Conservation (phyloP, 345 rosid species). For the Murraya paniculata region DNA sequence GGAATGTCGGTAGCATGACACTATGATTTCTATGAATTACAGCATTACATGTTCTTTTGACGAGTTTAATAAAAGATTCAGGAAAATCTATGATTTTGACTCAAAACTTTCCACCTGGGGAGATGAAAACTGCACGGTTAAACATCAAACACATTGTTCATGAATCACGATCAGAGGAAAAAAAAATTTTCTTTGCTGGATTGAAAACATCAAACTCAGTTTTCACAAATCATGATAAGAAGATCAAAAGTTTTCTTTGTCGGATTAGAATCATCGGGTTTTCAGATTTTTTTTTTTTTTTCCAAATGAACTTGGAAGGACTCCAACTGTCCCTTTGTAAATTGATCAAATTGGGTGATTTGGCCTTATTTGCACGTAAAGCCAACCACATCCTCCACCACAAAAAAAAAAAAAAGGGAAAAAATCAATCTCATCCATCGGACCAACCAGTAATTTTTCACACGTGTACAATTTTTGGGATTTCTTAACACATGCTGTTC, state of each 20-base stretch:
- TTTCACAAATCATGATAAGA: background rate
- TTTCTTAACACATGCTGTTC: no score
- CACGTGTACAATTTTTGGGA: no score
- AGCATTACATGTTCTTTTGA: background rate
- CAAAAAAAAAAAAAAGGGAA: no score
- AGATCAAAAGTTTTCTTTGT: background rate
- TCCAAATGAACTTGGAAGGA: background rate
- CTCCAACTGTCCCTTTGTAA: background rate
- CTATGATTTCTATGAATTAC: background rate
- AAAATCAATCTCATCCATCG: no score
- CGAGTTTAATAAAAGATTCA: background rate
- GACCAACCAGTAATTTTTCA: no score
- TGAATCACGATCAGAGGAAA: background rate
- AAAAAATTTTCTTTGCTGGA: background rate
- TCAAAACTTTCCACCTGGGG: background rate
- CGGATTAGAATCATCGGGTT: background rate
- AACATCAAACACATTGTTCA: background rate
- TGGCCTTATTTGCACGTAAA: background rate
- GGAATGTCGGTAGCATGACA: background rate
- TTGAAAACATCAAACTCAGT: no score
- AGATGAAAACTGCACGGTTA: background rate
- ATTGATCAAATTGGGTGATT: background rate
- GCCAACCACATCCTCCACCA: no score
- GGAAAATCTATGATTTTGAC: background rate
- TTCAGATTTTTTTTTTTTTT: background rate